A percentile compares a stretch with the other conserved stretches of the same genome.
phyloP scores from a whole-genome alignment of 495 filamentous ascomycete species.

The Penicillium pulvis region DNA sequence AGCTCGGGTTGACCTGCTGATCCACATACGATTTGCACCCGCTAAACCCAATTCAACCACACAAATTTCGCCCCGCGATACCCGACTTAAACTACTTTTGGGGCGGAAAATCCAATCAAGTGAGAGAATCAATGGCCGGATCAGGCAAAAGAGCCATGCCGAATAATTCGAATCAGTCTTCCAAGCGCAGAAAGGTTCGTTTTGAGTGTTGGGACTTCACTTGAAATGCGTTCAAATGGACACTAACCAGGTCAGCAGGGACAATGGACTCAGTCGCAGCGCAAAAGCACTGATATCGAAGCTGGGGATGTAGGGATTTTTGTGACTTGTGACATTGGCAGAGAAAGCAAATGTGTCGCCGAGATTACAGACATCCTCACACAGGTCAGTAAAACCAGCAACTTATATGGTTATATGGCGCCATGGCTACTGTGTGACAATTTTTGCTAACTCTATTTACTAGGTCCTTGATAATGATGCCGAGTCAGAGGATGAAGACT shows the following conservation, averaged over 20 bases:
- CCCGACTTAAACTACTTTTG: background rate
- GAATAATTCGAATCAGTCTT: slow-evolving; percentile 24
- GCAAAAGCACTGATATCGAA: slow-evolving; percentile 50
- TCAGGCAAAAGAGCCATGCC: slow-evolving; percentile 39
- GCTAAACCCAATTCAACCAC: slow-evolving; percentile 16
- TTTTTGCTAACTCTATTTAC: background rate
- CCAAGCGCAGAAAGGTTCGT: slow-evolving; percentile 44
- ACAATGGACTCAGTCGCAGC: slow-evolving; percentile 27
- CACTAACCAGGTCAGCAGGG: slow-evolving; percentile 26
- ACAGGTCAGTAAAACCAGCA: slow-evolving; percentile 53
- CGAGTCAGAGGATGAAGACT: slow-evolving; percentile 33
- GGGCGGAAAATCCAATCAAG: too few species aligned
- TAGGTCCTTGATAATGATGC: slow-evolving; percentile 29
- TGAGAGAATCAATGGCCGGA: slow-evolving; percentile 22
- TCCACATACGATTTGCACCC: slow-evolving; percentile 8
- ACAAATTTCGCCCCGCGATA: slow-evolving; percentile 7
- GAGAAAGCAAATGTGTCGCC: slow-evolving; percentile 73
- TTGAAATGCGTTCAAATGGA: slow-evolving; percentile 15
- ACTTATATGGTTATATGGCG: slow-evolving; percentile 2
- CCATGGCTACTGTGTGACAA: background rate
- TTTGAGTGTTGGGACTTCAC: background rate
- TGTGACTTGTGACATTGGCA: slow-evolving; percentile 80
- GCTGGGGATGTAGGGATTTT: slow-evolving; percentile 85
- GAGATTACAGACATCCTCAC: slow-evolving; percentile 76
- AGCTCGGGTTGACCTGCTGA: background rate